These are phyloP conservation scores for Moringa oleifera DNA, from an alignment of 345 rosid genomes.

Conservation along the genomic window DNA sequence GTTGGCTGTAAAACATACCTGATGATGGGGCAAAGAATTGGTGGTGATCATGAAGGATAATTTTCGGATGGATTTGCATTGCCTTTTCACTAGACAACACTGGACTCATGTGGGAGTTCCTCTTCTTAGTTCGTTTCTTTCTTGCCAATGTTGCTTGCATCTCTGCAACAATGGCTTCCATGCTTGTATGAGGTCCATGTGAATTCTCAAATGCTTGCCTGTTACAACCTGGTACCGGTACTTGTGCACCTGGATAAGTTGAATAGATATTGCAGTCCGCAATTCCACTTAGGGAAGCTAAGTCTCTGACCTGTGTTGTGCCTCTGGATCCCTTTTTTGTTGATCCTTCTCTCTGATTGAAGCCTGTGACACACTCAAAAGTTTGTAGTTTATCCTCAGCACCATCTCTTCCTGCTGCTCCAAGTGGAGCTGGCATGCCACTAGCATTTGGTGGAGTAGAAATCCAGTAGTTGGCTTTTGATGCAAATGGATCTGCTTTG, in stretches of 20 bases:
- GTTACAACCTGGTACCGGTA: conserved; percentile 15
- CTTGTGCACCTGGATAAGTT: conserved; percentile 16
- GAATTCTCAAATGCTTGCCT: conserved; percentile 15
- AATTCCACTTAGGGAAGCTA: conserved; percentile 36
- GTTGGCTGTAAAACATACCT: conserved; percentile 34
- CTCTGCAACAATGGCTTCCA: conserved; percentile 32
- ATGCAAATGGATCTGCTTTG: conserved; percentile 12
- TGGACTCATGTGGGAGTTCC: conserved; percentile 22
- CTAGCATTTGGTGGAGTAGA: conserved; percentile 12
- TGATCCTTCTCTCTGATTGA: conserved; percentile 28
- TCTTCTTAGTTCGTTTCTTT: conserved; percentile 49
- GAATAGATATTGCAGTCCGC: conserved; percentile 16
- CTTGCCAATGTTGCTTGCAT: conserved; percentile 29
- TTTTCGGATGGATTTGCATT: conserved; percentile 31
- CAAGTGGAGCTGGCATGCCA: conserved; percentile 17
- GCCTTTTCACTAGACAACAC: conserved; percentile 21
- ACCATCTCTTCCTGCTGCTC: conserved; percentile 20
- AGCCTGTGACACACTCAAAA: conserved; percentile 19
- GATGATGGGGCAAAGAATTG: conserved; percentile 22
- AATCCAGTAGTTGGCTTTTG: conserved; percentile 16
- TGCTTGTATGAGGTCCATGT: conserved; percentile 22
- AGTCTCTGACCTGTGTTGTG: conserved; percentile 34
- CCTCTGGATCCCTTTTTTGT: conserved; percentile 55
- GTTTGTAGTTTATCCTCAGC: conserved; percentile 28
- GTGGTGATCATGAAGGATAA: conserved; percentile 21